Evolutionary conservation across 2,329 filamentous ascomycete species (phyloP), one percentile per base, ranked within the genome.

Genomic region (Pseudogymnoascus sp.): DNA sequence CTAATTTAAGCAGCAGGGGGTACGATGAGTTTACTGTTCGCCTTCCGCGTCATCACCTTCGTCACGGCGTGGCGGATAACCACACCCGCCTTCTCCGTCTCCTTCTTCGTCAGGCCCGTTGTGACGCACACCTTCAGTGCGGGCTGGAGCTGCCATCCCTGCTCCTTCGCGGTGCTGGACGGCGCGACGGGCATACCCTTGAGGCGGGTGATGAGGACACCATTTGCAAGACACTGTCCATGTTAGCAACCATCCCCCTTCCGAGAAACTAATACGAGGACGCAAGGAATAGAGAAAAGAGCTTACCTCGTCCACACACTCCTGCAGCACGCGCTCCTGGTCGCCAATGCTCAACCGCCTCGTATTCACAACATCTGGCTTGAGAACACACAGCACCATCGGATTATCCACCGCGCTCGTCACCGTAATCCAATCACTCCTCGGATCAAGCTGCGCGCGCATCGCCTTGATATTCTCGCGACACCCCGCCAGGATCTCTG

Each of bases 281-380:
- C 16, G 7, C 4, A 6, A 44, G 33, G 24, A 7, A 59, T 29
- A 13, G 38, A 61, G 61, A 44, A 65, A 63, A 61, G 35, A 19
- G 14, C 84, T 71, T 81, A 96, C 93, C 88, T 99, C 95, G 65
- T 99, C 96, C n/a, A 96, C 91, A 67, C 91, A 88, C 70, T 99
- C 95, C 71, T 96, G 87, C 64, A 99, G 77, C 16, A 97, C 76
- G 64, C 86, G 83, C 71, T 96, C 91, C 76, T 97, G 91, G 66
- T 97, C 93, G 35, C 87, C 83, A 8, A 84, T 74, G 13, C 80
- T 85, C 63, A 96, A 77, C 50, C 84, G 85, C 71, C 89, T 86
- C 1, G 86, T 82, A 61, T 85, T 81, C 42, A 97, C 80, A 38
- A 96, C 86, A 64, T 97, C 91, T 0, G 87, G 83, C 79, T 96